phyloP scores from a whole-genome alignment of 192 early-diverging fungal species.

The Coemansia sp. region DNA sequence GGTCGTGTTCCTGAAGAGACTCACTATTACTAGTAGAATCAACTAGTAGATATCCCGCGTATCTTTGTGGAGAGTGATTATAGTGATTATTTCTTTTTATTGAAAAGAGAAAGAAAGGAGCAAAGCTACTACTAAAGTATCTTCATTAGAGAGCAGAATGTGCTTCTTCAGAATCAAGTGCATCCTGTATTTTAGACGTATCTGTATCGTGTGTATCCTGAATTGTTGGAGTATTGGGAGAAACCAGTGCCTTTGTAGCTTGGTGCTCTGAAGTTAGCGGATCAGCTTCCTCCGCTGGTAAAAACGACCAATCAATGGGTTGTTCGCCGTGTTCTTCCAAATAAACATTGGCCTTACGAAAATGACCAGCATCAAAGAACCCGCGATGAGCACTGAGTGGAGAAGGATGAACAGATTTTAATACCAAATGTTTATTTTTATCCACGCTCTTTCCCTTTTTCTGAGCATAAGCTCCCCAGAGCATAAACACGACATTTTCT shows the following conservation, averaged over 20 bases:
- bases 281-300: conserved; percentile 19
- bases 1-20: conserved; percentile 82
- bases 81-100: not conserved
- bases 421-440: conserved; percentile 76
- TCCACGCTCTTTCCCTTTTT: conserved; percentile 79
- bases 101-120: too few relatives aligned
- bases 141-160: too few relatives aligned
- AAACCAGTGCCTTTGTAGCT: not conserved
- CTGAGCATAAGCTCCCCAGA: conserved; percentile 90
- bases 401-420: conserved; percentile 86
- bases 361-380: conserved; percentile 85
- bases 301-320: conserved; percentile 35
- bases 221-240: too few relatives aligned
- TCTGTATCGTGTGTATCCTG: too few relatives aligned
- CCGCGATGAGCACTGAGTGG: conserved; percentile 85
- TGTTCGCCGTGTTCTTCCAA: conserved; percentile 45
- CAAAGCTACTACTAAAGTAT: too few relatives aligned
- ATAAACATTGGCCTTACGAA: conserved; percentile 85
- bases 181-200: too few relatives aligned
- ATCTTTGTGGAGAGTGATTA: too few relatives aligned
- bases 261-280: not conserved
- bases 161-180: too few relatives aligned
- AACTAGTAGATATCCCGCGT: too few relatives aligned
- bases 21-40: conserved; percentile 55
- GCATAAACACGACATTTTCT: conserved; percentile 80